Base-by-base conservation (phyloP, 495 filamentous ascomycete species). In the Delitschia confertaspora region DNA sequence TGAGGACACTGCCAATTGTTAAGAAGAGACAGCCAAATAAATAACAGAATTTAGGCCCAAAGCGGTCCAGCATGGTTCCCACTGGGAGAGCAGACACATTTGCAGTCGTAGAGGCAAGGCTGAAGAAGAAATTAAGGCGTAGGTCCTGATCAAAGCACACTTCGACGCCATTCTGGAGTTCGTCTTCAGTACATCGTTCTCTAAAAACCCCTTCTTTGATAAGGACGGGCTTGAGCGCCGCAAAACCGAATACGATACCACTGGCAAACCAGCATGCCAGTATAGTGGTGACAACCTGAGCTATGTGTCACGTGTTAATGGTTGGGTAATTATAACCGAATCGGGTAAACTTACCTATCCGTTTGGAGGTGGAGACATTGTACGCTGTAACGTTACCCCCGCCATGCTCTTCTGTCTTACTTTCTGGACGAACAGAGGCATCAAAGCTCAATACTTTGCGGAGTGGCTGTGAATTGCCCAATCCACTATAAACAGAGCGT, bases 1-100 rank as follows among this genome's bases (percentile, higher is more conserved):
- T 80, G 5, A 81, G 60, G 4, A 80, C 41, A n/a, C 82, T 70
- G 13, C 88, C 88, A 7, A 76, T 45, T 1, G 78, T 66, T 6
- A 93, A 72, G 48, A 79, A 75, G 10, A 80, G 18, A 36, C 75
- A 75, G 20, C 84, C 85, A 34, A 88, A 68, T 7, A 91, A 59
- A 1, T 82, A 80, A 38, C 80, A 79, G 3, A 85, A 68, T 25
- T 78, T 74, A 10, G 88, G 88, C 1, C 88, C 88, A 56, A 75
- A 93, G 34, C 75, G 72, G 56, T 95, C 88, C 2, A 93, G 69
- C 30, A 93, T 81, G 1, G 84, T 82, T 18, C 87, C 87, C 5
- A 93, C 73, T 6, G 85, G 84, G 1, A 93, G 67, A 6, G 86
- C 87, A 14, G 75, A 80, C 6, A 88, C 79, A 57, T 83, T 85